Base-by-base conservation (phyloP, 2,329 filamentous ascomycete genomes). In the Bipolaris victoriae region DNA sequence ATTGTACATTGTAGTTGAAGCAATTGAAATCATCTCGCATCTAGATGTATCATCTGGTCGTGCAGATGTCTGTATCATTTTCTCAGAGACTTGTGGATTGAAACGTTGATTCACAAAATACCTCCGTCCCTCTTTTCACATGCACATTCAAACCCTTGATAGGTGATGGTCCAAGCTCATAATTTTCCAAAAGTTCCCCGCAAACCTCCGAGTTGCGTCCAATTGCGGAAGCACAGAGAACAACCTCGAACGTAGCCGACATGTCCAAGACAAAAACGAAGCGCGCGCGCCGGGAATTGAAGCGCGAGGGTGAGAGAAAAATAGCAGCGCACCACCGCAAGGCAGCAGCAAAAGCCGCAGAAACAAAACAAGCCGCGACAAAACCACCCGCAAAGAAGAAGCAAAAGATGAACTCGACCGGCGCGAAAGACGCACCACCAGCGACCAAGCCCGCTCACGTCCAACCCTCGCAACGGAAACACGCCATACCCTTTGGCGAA, bases 401-500 rank as follows among this genome's bases (percentile, higher is more conserved):
- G 31, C 60, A 66, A 35, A 63, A 63, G 53, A 45, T 51, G 37
- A 54, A 52, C 35, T 10, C 49, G 29, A 20, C 55, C 37, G 29
- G 18, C 18, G 36, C 57, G 13, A 47, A 61, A 40, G 24, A 54
- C 22, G 26, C 61, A n/a, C 26, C 62, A 5, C 37, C 59, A 9
- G 47, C 63, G 13, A 31, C 58, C 7, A 65, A 51, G 60, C 44
- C 60, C 57, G 5, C 58, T 33, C 26, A 40, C 58, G 3, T 36
- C 11, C 49, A 46, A 20, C 33, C 55, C 24, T 45, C 50, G 3
- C 39, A 54, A 24, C 39, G 31, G n/a, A 57, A 57, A 22, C 55
- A 44, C 33, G 26, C 46, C 46, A 87, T 93, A 20, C 90, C 90
- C 15, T 93, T 94, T 76, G 75, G 81, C 22, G 78, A 84, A 37